Evolutionary conservation across 1,284 basidiomycete species (phyloP).

Genomic region (Phylloboletellus chloephorus): DNA sequence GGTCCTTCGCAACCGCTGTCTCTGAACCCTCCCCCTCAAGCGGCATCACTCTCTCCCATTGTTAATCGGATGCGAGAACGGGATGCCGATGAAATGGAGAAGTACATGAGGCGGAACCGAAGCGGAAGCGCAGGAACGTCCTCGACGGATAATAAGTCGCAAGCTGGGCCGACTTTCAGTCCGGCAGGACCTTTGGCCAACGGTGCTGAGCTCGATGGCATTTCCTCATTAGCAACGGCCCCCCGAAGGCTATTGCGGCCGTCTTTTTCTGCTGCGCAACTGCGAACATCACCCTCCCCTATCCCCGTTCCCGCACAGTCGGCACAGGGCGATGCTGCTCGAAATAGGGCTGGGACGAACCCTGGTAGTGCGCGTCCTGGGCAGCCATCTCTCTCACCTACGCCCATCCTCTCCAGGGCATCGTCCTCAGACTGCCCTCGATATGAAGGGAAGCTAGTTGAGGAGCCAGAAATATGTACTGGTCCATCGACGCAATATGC

Average conservation of each 20-base stretch:
- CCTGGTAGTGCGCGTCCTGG: conserved; percentile 41
- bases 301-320: conserved; percentile 31
- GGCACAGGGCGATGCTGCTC: conserved; percentile 41
- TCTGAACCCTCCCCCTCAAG: conserved; percentile 30
- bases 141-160: conserved; percentile 63
- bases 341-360: conserved; percentile 65
- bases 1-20: conserved; percentile 37
- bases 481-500: conserved; percentile 68
- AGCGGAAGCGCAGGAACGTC: conserved; percentile 69
- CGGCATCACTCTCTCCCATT: conserved; percentile 58
- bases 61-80: conserved; percentile 71
- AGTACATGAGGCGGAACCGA: conserved; percentile 71
- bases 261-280: conserved; percentile 70
- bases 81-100: conserved; percentile 79
- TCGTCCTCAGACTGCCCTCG: conserved; percentile 44
- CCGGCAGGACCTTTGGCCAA: conserved; percentile 46
- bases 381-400: conserved; percentile 32
- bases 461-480: conserved; percentile 47
- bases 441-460: conserved; percentile 36
- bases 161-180: conserved; percentile 45
- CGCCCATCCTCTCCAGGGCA: conserved; percentile 43
- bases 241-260: conserved; percentile 59
- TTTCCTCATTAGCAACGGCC: conserved; percentile 44
- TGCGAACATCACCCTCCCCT: conserved; percentile 47
- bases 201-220: conserved; percentile 49